Percentiles rank a stretch among this genome's conserved stretches.
Conservation (phyloP, 1,139 yeast genomes). For the Ogataea hybrid region DNA sequence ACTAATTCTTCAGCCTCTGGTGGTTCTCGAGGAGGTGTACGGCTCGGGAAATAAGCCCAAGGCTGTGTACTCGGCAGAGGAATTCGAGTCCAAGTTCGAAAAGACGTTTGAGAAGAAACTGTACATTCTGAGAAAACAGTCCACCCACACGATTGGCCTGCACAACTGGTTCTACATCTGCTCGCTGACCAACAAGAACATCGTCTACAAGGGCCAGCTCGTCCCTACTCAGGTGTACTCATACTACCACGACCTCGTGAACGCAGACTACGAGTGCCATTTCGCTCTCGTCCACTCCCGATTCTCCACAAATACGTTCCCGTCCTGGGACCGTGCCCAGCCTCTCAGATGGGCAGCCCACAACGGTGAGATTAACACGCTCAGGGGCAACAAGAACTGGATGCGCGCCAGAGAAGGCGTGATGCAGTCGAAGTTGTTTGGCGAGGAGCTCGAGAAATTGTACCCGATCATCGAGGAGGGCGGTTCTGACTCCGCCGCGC, state of each 20-base stretch:
- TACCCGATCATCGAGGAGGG: slow-evolving; percentile 98
- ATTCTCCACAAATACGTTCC: slow-evolving; percentile 97
- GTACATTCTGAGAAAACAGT: slow-evolving; percentile 83
- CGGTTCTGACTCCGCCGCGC: slow-evolving; percentile 97
- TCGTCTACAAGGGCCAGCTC: slow-evolving; percentile 96
- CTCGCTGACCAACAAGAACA: slow-evolving; percentile 83
- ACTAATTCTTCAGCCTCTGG: slow-evolving; percentile 80
- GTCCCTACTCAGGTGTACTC: slow-evolving; percentile 96
- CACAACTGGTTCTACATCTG: slow-evolving; percentile 98
- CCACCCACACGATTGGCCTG: slow-evolving; percentile 86
- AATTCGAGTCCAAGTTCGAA: slow-evolving; percentile 56
- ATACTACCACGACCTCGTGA: slow-evolving; percentile 89
- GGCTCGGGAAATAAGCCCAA: slow-evolving; percentile 39
- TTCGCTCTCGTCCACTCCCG: slow-evolving; percentile 96
- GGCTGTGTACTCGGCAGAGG: slow-evolving; percentile 42
- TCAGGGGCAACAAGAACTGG: slow-evolving; percentile 98
- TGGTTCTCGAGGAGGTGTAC: slow-evolving; percentile 63
- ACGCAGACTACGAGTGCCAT: slow-evolving; percentile 92
- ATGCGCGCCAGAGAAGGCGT: slow-evolving; percentile 99
- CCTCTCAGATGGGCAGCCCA: slow-evolving; percentile 98
- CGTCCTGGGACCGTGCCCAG: slow-evolving; percentile 99
- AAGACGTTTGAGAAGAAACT: slow-evolving; percentile 78
- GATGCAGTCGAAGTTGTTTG: slow-evolving; percentile 82
- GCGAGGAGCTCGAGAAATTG: slow-evolving; percentile 85
- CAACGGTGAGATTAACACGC: slow-evolving; percentile 96